Percentiles rank a stretch among this genome's conserved stretches.
These are phyloP conservation scores for Syzygium oleosum DNA, from an alignment of 345 rosid genomes.

Conservation along the genomic window DNA sequence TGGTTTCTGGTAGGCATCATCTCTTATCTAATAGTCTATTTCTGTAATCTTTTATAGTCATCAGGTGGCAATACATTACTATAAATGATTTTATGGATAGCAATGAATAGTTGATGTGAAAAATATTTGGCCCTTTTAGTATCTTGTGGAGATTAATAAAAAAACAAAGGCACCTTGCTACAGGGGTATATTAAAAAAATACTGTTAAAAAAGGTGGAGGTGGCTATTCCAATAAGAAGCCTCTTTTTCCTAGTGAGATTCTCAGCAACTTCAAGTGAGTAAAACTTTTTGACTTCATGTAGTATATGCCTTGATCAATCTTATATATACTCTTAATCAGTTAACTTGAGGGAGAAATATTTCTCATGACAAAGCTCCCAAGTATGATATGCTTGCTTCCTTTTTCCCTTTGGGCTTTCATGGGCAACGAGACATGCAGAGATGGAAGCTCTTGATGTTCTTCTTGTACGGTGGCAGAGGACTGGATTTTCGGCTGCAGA, in stretches of 20 bases:
- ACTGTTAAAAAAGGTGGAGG: neutral
- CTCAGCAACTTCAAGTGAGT: neutral
- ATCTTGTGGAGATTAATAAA: neutral
- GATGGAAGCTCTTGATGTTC: neutral
- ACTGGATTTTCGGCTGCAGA: neutral
- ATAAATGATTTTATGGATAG: neutral
- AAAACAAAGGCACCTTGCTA: neutral
- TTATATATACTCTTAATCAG: neutral
- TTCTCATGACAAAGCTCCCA: neutral
- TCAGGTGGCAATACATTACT: neutral
- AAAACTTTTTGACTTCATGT: neutral
- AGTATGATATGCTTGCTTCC: neutral
- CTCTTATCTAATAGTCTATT: neutral
- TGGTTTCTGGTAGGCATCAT: neutral
- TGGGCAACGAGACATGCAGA: neutral
- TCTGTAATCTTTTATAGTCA: neutral
- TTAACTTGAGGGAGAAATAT: neutral
- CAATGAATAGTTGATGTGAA: neutral
- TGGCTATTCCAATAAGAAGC: too few relatives aligned
- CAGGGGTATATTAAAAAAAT: neutral
- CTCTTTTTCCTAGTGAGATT: neutral
- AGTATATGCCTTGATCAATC: neutral
- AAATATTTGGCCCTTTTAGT: neutral
- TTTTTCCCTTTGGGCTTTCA: neutral
- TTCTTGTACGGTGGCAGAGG: neutral